These are phyloP conservation scores for Heracleum sosnowskyi DNA, from an alignment of 129 eudicot species.

Conservation along the genomic window DNA sequence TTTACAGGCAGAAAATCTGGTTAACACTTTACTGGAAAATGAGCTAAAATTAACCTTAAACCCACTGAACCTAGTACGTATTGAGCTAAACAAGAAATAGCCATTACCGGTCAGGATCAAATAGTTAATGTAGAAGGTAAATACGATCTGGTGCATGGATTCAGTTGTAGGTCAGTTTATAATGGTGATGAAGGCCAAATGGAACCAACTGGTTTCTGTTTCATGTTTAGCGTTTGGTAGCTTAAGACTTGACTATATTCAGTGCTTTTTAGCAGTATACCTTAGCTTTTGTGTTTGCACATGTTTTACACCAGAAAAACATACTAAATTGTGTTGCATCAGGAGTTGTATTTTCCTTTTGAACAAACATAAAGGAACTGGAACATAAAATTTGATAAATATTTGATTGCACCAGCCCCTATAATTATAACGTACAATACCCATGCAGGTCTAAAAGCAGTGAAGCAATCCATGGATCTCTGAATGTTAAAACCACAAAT, in stretches of 20 bases:
- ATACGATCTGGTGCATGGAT: not conserved
- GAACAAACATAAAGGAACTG: not conserved
- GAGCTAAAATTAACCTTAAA: not conserved
- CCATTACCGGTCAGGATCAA: not conserved
- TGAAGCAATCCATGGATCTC: conserved; percentile 34
- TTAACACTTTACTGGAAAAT: not conserved
- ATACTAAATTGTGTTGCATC: not conserved
- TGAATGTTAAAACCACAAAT: conserved; percentile 33
- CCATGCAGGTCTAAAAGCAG: conserved; percentile 33
- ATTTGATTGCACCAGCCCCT: not conserved
- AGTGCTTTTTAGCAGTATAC: not conserved
- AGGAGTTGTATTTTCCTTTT: not conserved
- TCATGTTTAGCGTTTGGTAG: not conserved
- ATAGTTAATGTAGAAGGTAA: not conserved
- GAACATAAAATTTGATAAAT: not conserved
- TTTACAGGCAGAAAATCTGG: not conserved
- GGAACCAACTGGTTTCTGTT: not conserved
- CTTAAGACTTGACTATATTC: not conserved
- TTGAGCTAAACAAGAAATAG: not conserved
- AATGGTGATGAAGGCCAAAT: not conserved
- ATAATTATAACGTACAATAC: not conserved
- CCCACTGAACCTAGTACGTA: not conserved
- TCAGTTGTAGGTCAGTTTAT: not conserved
- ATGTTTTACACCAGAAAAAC: not conserved
- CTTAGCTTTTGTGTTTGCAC: not conserved